Base-by-base conservation (phyloP, 2,329 filamentous ascomycete species). In the Penicillium frequentans region DNA sequence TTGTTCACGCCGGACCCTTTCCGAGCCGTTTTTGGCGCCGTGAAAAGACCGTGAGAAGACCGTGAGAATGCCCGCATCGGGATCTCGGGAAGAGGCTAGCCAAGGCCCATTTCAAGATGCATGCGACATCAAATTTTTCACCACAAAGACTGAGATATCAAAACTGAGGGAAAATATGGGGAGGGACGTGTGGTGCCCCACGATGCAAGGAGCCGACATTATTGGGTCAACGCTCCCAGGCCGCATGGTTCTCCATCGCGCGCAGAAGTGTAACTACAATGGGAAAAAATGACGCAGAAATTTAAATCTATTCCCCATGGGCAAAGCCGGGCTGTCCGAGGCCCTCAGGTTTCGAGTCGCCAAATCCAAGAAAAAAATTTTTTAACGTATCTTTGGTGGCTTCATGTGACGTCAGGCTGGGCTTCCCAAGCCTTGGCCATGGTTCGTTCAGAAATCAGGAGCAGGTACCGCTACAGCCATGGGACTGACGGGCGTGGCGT, bases 11-110 rank as follows among this genome's bases (percentile, higher is more conserved):
- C 53, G 58, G 54, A 55, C 43, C 26, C 54, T 51, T 51, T 52
- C 56, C 57, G 49, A 58, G 50, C 62, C 63, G 66, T 47, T 64
- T 65, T 68, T 14, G 50, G 19, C 3, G 37, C 46, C 62, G 56
- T 42, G 39, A 42, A 19, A 42, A 42, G 19, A 19, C 39, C 19
- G 10, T 23, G 61, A 46, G 62, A 64, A 64, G 19, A 19, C 39
- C 19, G 19, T 42, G 62, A 46, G 62, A 64, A 64, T 66, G 67
- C 52, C 70, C 68, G 69, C 54, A 65, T 71, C 64, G 65, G 64
- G 53, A 26, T 45, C 50, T 48, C 48, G 37, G 49, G 44, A 48
- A 37, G 45, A 23, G 26, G 14, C 29, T 26, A 27, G 23, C n/a
- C 45, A 39, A 19, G 14, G 16, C n/a, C 48, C 26, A 33, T 45